Conservation (phyloP, 1,284 basidiomycete species). For the Trametes sp. region DNA sequence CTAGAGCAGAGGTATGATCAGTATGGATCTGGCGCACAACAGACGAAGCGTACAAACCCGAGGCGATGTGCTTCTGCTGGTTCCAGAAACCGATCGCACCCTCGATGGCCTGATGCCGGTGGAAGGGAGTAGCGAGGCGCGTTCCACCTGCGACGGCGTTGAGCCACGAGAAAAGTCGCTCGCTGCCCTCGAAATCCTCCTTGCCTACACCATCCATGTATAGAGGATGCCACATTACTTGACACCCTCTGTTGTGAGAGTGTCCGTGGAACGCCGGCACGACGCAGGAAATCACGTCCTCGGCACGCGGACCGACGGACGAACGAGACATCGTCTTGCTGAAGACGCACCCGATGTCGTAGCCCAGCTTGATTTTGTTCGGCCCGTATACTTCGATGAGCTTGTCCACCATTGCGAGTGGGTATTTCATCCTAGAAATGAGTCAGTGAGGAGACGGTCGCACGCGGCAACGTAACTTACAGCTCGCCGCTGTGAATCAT, state of each 20-base stretch:
- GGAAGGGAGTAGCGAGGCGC: conserved; percentile 36
- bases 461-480: conserved; percentile 32
- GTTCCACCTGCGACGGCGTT: conserved; percentile 39
- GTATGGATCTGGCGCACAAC: background rate
- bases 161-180: conserved; percentile 45
- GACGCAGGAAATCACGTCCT: conserved; percentile 20
- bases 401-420: conserved; percentile 40
- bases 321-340: conserved; percentile 37
- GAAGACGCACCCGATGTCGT: conserved; percentile 48
- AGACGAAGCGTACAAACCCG: conserved; percentile 7
- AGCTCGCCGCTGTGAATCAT: conserved; percentile 48
- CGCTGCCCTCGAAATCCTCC: conserved; percentile 45
- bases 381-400: conserved; percentile 35
- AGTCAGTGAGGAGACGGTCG: conserved; percentile 2
- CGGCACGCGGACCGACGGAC: conserved; percentile 31
- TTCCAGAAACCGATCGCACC: conserved; percentile 24
- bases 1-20: background rate
- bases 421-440: conserved; percentile 45
- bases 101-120: conserved; percentile 37
- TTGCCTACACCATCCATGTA: conserved; percentile 42
- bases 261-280: conserved; percentile 45
- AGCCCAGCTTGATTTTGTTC: conserved; percentile 35
- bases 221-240: conserved; percentile 41
- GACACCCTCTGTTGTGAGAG: conserved; percentile 44
- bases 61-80: conserved; percentile 25